A percentile compares a stretch with the other conserved stretches of the same genome.
These are phyloP conservation scores for Syzygium jambos DNA, from an alignment of 345 rosid species.

Conservation along the genomic window DNA sequence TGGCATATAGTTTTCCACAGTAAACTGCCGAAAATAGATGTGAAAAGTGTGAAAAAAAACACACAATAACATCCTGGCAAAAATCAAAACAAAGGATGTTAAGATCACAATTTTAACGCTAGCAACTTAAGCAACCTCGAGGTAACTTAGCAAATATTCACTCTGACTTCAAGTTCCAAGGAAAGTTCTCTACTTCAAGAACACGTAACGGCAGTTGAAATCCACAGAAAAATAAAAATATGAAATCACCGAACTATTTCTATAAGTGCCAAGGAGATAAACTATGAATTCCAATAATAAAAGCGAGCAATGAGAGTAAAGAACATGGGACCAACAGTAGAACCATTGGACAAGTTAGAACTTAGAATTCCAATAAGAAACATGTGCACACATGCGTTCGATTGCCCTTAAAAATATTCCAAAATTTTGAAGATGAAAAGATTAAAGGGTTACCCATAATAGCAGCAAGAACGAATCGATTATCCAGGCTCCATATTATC, in stretches of 20 bases:
- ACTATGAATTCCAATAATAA: not conserved
- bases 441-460: slow-evolving; percentile 66
- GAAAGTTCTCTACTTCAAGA: not conserved
- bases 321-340: not conserved
- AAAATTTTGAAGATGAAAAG: not conserved
- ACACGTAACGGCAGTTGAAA: not conserved
- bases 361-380: not conserved
- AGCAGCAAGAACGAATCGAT: slow-evolving; percentile 99
- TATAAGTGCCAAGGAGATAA: not conserved
- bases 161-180: not conserved
- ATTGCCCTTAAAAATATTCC: not conserved
- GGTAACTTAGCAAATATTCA: not conserved
- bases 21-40: not conserved
- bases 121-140: not conserved
- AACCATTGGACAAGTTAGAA: not conserved
- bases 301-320: not conserved
- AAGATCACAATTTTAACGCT: not conserved
- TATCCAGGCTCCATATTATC: slow-evolving; percentile 97
- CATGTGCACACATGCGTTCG: not conserved
- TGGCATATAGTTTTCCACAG: not conserved
- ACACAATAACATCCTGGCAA: not conserved
- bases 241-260: not conserved
- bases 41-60: not conserved
- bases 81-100: not conserved
- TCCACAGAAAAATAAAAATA: not conserved